These are phyloP conservation scores for Fraxinus excelsior DNA, from an alignment of 257 asterid species.

Conservation along the genomic window DNA sequence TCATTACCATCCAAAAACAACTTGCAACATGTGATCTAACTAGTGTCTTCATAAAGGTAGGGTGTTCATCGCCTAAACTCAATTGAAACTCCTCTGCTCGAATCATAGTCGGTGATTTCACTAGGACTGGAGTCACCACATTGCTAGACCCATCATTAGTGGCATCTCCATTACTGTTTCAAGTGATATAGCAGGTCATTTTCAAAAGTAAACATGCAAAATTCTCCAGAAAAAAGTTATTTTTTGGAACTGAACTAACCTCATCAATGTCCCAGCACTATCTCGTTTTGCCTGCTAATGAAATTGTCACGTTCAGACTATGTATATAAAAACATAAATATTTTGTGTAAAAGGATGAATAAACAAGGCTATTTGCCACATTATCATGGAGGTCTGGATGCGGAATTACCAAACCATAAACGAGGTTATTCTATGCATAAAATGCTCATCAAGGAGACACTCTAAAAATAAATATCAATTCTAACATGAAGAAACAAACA, in stretches of 20 bases:
- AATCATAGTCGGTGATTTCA: slow-evolving; percentile 67
- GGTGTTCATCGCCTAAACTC: slow-evolving; percentile 65
- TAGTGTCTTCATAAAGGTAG: slow-evolving; percentile 59
- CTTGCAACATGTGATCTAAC: slow-evolving; percentile 93
- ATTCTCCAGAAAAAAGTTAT: not conserved
- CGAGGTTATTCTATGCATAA: not conserved
- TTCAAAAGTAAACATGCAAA: slow-evolving; percentile 10
- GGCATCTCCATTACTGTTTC: slow-evolving; percentile 48
- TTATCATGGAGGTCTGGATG: not conserved
- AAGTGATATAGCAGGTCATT: slow-evolving; percentile 12
- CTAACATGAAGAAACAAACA: not conserved
- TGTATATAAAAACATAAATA: slow-evolving; percentile 9
- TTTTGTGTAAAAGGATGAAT: not conserved
- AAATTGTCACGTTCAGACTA: slow-evolving; percentile 26
- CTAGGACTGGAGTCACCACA: slow-evolving; percentile 30
- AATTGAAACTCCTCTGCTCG: slow-evolving; percentile 86
- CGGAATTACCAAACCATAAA: not conserved
- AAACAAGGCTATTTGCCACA: not conserved
- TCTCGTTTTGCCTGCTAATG: slow-evolving; percentile 52
- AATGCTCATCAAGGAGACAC: not conserved
- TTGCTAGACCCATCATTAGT: slow-evolving; percentile 41
- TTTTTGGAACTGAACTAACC: slow-evolving; percentile 45
- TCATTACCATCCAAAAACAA: slow-evolving; percentile 95
- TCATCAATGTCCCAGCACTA: slow-evolving; percentile 35
- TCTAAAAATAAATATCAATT: not conserved